Evolutionary conservation across 1,284 basidiomycete genomes (phyloP).

Genomic region (Ceratobasidium sp.): DNA sequence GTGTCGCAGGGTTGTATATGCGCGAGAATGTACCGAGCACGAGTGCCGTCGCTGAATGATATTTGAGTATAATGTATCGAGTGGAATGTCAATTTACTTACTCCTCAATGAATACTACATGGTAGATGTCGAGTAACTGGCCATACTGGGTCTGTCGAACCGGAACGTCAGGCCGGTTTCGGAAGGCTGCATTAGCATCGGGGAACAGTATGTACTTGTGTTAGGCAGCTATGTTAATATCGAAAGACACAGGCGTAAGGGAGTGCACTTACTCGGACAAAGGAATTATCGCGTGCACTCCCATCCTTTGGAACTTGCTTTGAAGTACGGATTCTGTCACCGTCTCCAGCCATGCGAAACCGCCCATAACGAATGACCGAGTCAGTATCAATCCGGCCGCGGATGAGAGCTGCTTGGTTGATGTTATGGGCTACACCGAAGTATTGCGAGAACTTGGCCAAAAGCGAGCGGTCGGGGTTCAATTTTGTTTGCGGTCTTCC

Average conservation of each 20-base stretch:
- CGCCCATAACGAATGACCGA: not conserved
- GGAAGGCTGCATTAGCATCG: not conserved
- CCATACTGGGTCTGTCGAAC: not conserved
- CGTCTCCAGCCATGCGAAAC: not conserved
- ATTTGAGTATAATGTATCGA: too few species aligned
- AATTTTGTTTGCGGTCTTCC: not conserved
- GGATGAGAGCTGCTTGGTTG: not conserved
- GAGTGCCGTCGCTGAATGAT: too few species aligned
- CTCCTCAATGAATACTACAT: not conserved
- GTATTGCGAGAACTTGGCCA: slow-evolving; percentile 2
- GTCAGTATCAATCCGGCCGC: not conserved
- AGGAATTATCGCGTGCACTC: slow-evolving; percentile 15
- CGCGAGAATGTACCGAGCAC: too few species aligned
- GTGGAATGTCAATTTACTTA: too few species aligned
- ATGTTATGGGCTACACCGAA: not conserved
- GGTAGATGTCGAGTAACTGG: slow-evolving; percentile 4
- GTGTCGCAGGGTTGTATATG: not conserved
- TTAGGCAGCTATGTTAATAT: not conserved
- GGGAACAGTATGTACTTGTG: not conserved
- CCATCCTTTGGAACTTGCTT: not conserved
- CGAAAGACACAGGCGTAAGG: not conserved
- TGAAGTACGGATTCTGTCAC: not conserved
- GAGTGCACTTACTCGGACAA: slow-evolving; percentile 1
- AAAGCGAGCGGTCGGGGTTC: not conserved
- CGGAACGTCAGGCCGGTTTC: not conserved